Evolutionary conservation across 345 rosid genomes (phyloP), one percentile per base, ranked within the genome.

Genomic region (Passiflora organensis): DNA sequence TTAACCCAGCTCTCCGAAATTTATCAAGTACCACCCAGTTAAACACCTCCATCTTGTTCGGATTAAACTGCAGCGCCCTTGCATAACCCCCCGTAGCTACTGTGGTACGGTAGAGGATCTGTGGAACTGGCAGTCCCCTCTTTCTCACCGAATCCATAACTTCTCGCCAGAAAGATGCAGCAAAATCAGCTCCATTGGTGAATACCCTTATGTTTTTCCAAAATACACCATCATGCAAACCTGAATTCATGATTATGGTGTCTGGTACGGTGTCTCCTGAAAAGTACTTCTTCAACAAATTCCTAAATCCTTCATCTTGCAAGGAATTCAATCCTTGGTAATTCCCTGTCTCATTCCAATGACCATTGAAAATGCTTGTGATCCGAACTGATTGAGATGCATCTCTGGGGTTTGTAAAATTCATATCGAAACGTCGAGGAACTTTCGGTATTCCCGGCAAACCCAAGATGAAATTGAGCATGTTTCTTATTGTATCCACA

Each of bases 311-410:
- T 16, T 51, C 70, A 49, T 89, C 72, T 24, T 25, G 58, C 72
- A 89, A 82, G 6, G 99, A 93, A 69, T 89, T 82, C 19, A 93
- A 76, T 1, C 99, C 99, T n/a, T 72, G 78, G 51, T 93, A 93
- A 74, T 93, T 93, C 72, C 20, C 62, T 0, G 99, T 80, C 42
- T 66, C 97, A 54, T 93, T 93, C 82, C 83, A 84, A 41, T 93
- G 99, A 36, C 95, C 99, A 51, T 93, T 93, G 72, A 86, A 93
- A 58, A 93, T 89, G 75, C 96, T 93, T 0, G 99, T 93, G 58
- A 93, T 86, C 59, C 96, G 61, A 55, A 93, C 89, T 0, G 77
- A 70, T 51, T 89, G 83, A 25, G 96, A 82, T 2, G 69, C 63
- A 37, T 89, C 76, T 32, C 65, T 77, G 0, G 87, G 91, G 63